These are phyloP conservation scores for Pythium vanterpoolii DNA, from an alignment of 352 stramenopile genomes.

Conservation along the genomic window DNA sequence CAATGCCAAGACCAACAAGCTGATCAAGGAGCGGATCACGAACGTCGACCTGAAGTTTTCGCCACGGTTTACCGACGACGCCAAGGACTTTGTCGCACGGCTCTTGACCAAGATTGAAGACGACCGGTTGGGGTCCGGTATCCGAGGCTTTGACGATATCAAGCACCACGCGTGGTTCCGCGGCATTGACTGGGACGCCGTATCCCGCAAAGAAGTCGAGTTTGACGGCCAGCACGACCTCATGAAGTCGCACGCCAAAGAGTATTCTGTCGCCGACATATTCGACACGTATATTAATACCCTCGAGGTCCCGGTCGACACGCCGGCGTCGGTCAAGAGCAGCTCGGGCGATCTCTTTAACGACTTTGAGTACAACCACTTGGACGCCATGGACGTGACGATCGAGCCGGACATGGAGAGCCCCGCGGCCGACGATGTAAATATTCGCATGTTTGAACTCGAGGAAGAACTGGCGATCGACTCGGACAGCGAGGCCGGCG, in stretches of 20 bases:
- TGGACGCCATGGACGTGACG: constrained; percentile 42
- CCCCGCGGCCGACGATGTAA: constrained; percentile 37
- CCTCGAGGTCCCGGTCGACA: constrained; percentile 77
- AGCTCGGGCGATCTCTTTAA: constrained; percentile 68
- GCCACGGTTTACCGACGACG: constrained; percentile 73
- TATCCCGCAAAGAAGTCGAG: constrained; percentile 48
- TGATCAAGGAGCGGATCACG: constrained; percentile 83
- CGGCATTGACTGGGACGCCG: constrained; percentile 81
- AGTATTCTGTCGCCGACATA: constrained; percentile 74
- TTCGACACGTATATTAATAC: constrained; percentile 89
- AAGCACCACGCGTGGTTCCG: constrained; percentile 88
- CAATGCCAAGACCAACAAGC: constrained; percentile 83
- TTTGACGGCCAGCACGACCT: constrained; percentile 73
- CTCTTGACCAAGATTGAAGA: constrained; percentile 94
- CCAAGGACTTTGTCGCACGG: constrained; percentile 79
- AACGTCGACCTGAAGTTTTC: constrained; percentile 85
- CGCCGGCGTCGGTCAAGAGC: constrained; percentile 76
- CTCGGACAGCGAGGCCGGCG: constrained; percentile 19
- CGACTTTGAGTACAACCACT: constrained; percentile 84
- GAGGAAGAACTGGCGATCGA: constrained; percentile 27
- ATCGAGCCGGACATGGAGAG: constrained; percentile 36
- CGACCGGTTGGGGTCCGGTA: constrained; percentile 90
- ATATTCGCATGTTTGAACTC: constrained; percentile 23
- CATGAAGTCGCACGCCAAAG: constrained; percentile 81
- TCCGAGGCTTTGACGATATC: constrained; percentile 82